Base-by-base conservation (phyloP, 2,329 filamentous ascomycete genomes). In the Talaromyces sp. region DNA sequence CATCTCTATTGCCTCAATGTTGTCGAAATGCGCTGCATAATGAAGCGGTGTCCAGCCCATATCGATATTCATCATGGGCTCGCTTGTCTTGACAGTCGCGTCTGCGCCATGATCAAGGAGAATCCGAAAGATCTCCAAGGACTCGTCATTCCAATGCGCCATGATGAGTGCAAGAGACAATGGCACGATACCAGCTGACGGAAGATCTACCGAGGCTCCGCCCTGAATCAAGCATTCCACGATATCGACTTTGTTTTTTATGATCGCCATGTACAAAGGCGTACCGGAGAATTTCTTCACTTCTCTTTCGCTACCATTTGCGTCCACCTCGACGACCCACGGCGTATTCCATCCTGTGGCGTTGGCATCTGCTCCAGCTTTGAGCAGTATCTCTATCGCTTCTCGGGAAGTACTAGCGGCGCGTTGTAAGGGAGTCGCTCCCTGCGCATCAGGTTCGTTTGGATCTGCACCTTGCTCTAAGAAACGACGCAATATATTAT, bases 21-120 rank as follows among this genome's bases (percentile, higher is more conserved):
- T 41, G 11, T 17, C 19, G 1, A 27, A 58, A 27, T 7, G 7
- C n/a, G 35, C 54, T 43, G 54, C 54, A 11, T 27, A 58, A 43
- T 58, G 54, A 25, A 58, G 54, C n/a, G 35, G 35, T 31, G 35
- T 27, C 54, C 54, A 41, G 35, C 54, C 33, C 37, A 6, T 6
- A 58, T 27, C 35, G n/a, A 9, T 5, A 10, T 22, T 4, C 3
- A 17, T 6, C 33, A n/a, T 17, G 15, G n/a, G 31, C 7, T 13
- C 0, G 19, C n/a, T 37, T 22, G 35, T 39, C n/a, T 58, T 41
- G 10, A 11, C 13, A n/a, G n/a, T 58, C 13, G 37, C 11, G 13
- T 58, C 54, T n/a, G 54, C 54, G 35, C 54, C 54, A 35, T 58
- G 37, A 43, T 58, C 35, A 41, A 58, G 54, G 43, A 58, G 54